Base-by-base conservation (phyloP, 192 early-diverging fungal genomes). In the Coemansia sp. region DNA sequence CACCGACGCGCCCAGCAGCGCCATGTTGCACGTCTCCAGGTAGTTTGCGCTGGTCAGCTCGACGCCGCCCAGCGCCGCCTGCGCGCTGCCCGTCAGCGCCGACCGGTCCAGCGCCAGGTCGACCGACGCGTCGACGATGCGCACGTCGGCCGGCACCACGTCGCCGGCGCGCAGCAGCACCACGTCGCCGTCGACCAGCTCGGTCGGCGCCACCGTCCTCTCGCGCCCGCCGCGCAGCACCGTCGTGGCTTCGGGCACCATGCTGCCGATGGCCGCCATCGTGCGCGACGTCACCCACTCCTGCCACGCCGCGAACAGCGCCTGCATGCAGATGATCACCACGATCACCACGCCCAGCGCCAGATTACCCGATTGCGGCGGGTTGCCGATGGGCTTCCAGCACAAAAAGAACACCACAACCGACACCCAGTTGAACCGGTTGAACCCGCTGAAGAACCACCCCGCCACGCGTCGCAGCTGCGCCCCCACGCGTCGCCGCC, bases 1-100 rank as follows among this genome's bases (percentile, higher is more conserved):
- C 17, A 91, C 83, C 47, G 83, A 76, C 14, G 82, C 84, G 42
- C 81, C 84, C 81, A 86, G 84, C 66, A 96, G 83, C 24, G 87
- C 91, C 61, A 96, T 80, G 59, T 94, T 94, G 57, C 86, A 83
- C 14, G 86, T 85, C 73, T 93, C 93, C 27, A 93, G 64, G 48
- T 85, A 83, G 56, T 87, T 90, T 5, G 82, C 78, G 79, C 88
- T 87, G 8, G 91, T 94, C 43, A 63, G 45, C 17, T 82, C 71
- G 27, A 78, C 76, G 13, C 80, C 82, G 17, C 82, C 89, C 38
- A 76, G 69, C 22, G 93, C 82, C 8, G 86, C 78, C 19, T 88
- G 82, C 9, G 83, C 69, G 58, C 89, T 86, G 23, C 94, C 94
- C 14, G 94, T 93, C 40, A 94, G 70, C 48, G 85, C 69, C 18